A percentile compares a stretch with the other conserved stretches of the same genome.
phyloP scores from a whole-genome alignment of 1,139 yeast genomes.

The Lodderomyces margitis region DNA sequence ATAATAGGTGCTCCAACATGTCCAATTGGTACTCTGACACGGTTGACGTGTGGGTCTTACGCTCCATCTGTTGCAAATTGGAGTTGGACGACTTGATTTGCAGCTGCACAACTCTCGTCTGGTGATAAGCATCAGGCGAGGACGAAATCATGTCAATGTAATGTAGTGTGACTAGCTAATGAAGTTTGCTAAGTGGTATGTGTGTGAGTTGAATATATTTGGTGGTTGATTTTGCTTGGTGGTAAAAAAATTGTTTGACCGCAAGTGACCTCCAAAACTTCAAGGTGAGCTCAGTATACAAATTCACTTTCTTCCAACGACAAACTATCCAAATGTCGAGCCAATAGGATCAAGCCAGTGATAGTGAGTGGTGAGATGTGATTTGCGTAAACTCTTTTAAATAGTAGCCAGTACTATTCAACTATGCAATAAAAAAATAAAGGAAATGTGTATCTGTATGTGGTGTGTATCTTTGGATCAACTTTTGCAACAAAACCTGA shows the following conservation, averaged over 20 bases:
- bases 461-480: neutral
- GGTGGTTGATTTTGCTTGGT: neutral
- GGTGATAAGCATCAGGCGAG: conserved; percentile 40
- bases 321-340: no score
- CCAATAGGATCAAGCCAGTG: no score
- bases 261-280: neutral
- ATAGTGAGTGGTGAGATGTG: neutral
- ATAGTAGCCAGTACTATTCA: conserved; percentile 1
- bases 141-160: conserved; percentile 11
- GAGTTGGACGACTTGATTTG: conserved; percentile 34
- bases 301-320: no score
- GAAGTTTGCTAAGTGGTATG: no score
- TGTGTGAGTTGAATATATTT: no score
- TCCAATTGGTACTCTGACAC: conserved; percentile 43
- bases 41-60: conserved; percentile 37
- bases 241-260: neutral
- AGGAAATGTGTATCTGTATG: neutral
- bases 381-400: neutral
- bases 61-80: conserved; percentile 40
- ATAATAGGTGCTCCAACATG: conserved; percentile 37
- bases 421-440: neutral
- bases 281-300: no score
- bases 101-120: conserved; percentile 32
- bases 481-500: neutral
- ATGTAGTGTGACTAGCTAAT: no score